Percentiles rank a stretch among this genome's conserved stretches.
Conservation (phyloP, 768 basidiomycete genomes). For the Kwoniella sp. region DNA sequence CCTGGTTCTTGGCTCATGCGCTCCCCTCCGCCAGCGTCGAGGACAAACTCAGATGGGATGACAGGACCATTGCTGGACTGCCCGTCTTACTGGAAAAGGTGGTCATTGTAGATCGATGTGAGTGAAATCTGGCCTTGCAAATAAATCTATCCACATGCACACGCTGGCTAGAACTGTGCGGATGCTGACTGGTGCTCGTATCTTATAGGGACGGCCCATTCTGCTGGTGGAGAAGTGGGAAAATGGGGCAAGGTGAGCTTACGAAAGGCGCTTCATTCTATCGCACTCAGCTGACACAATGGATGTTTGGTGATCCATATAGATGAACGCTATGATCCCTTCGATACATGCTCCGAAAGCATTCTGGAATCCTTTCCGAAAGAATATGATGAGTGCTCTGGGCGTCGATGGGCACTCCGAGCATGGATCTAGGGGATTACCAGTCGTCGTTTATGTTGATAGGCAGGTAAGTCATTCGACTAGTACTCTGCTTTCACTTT, state of each 20-base stretch:
- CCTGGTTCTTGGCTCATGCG: slow-evolving; percentile 44
- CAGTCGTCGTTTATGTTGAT: slow-evolving; percentile 52
- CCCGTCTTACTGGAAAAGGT: slow-evolving; percentile 46
- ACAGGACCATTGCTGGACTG: slow-evolving; percentile 33
- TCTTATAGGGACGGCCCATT: slow-evolving; percentile 40
- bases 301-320: not conserved
- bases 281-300: not conserved
- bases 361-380: slow-evolving; percentile 36
- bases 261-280: not conserved
- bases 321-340: slow-evolving; percentile 44
- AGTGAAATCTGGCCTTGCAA: slow-evolving; percentile 7
- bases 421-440: slow-evolving; percentile 32
- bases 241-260: slow-evolving; percentile 49
- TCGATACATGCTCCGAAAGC: slow-evolving; percentile 16
- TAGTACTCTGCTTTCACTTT: not conserved
- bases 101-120: slow-evolving; percentile 52
- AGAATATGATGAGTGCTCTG: slow-evolving; percentile 35
- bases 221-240: slow-evolving; percentile 37
- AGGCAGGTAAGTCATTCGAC: slow-evolving; percentile 47
- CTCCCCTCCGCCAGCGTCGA: slow-evolving; percentile 44
- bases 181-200: not conserved
- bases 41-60: slow-evolving; percentile 43
- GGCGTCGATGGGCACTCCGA: slow-evolving; percentile 33
- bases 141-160: too few relatives aligned
- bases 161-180: too few relatives aligned